phyloP scores from a whole-genome alignment of 2,329 filamentous ascomycete species.

The Talaromyces sp. region DNA sequence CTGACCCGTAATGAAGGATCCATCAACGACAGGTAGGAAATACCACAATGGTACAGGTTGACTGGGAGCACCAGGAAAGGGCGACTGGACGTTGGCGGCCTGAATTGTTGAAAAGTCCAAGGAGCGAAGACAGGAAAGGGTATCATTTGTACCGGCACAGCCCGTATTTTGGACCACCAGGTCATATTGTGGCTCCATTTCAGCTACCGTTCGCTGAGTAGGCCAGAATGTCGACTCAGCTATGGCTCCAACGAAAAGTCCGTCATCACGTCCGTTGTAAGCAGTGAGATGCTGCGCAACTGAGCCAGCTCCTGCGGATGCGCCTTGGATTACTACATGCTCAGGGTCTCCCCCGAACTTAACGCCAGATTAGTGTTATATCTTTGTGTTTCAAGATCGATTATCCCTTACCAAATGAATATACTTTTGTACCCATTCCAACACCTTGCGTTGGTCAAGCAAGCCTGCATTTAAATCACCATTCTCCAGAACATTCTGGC shows the following conservation, averaged over 20 bases:
- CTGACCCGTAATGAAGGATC: conserved; percentile 47
- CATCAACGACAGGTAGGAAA: conserved; percentile 49
- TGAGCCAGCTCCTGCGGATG: conserved; percentile 50
- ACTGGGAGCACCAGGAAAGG: conserved; percentile 41
- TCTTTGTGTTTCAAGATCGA: not conserved
- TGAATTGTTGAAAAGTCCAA: conserved; percentile 45
- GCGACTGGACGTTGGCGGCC: conserved; percentile 39
- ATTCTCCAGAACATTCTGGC: conserved; percentile 43
- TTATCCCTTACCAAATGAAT: conserved; percentile 11
- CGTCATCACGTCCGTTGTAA: conserved; percentile 43
- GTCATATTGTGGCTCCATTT: conserved; percentile 51
- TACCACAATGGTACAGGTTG: conserved; percentile 49
- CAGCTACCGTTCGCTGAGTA: conserved; percentile 41
- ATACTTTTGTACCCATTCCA: conserved; percentile 22
- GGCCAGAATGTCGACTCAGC: conserved; percentile 53
- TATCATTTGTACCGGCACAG: conserved; percentile 37
- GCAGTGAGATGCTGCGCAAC: conserved; percentile 52
- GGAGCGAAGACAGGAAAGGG: conserved; percentile 47
- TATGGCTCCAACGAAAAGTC: conserved; percentile 49
- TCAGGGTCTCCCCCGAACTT: conserved; percentile 26
- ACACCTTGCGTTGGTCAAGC: conserved; percentile 14
- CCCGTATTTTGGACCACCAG: conserved; percentile 36
- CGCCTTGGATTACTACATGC: conserved; percentile 22
- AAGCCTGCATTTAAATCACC: conserved; percentile 23
- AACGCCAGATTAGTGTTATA: not conserved